Conservation (phyloP, 495 filamentous ascomycete species). For the Antarctomyces pellizariae region DNA sequence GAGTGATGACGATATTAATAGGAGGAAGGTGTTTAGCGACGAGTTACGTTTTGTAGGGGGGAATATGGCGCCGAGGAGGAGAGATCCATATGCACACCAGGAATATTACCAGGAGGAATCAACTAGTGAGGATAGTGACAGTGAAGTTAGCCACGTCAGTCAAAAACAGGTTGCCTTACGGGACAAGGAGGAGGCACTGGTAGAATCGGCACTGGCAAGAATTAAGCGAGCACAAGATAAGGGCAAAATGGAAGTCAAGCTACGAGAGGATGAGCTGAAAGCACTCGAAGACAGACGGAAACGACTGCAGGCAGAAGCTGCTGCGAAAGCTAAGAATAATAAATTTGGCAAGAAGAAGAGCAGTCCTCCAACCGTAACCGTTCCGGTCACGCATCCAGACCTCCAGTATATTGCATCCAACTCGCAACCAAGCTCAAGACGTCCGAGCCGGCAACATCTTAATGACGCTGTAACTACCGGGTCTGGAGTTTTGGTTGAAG, state of each 20-base stretch:
- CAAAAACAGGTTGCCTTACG: slow-evolving; percentile 29
- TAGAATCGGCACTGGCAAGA: slow-evolving; percentile 48
- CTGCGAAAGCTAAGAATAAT: slow-evolving; percentile 1
- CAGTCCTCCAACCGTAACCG: slow-evolving; percentile 5
- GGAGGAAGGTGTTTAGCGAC: slow-evolving; percentile 29
- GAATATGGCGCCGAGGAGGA: slow-evolving; percentile 25
- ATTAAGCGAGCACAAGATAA: slow-evolving; percentile 51
- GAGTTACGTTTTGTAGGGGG: slow-evolving; percentile 36
- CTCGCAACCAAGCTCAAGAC: slow-evolving; percentile 11
- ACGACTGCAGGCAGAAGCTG: slow-evolving; percentile 26
- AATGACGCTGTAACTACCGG: slow-evolving; percentile 5
- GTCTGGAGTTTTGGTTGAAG: slow-evolving; percentile 12
- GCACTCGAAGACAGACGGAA: slow-evolving; percentile 43
- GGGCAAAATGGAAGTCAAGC: slow-evolving; percentile 51
- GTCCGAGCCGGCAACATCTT: slow-evolving; percentile 6
- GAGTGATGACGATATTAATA: slow-evolving; percentile 32
- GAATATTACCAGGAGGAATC: slow-evolving; percentile 24
- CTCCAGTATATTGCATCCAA: neutral
- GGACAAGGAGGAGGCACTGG: slow-evolving; percentile 47
- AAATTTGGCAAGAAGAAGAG: slow-evolving; percentile 9
- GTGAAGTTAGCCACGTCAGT: slow-evolving; percentile 28
- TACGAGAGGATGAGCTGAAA: slow-evolving; percentile 50
- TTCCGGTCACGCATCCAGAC: slow-evolving; percentile 8
- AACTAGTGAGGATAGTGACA: slow-evolving; percentile 30
- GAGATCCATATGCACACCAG: slow-evolving; percentile 24